A percentile compares a stretch with the other conserved stretches of the same genome.
These are phyloP conservation scores for Oryza nivara DNA, from an alignment of 176 grass and related monocot species.

Conservation along the genomic window DNA sequence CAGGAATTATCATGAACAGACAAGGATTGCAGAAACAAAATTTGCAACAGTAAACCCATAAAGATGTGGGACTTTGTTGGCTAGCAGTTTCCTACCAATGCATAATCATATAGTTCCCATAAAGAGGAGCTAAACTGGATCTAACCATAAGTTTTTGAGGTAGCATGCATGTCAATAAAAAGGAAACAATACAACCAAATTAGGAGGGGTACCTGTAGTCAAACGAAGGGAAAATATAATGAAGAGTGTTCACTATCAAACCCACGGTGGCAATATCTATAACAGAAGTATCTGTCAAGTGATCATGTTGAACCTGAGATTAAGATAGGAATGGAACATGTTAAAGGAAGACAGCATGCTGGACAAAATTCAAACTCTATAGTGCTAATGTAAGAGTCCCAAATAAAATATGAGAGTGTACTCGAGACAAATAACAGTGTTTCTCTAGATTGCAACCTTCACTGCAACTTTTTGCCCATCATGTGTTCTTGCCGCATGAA, in stretches of 20 bases:
- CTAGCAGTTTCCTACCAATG: background rate
- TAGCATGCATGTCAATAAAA: background rate
- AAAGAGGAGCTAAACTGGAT: background rate
- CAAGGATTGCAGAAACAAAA: background rate
- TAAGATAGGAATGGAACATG: background rate
- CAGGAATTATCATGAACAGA: background rate
- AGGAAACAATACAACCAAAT: conserved; percentile 10
- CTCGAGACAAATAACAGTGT: background rate
- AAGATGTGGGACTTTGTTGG: background rate
- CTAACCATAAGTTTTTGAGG: conserved; percentile 18
- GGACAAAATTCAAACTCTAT: background rate
- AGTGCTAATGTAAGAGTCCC: background rate
- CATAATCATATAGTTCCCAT: background rate
- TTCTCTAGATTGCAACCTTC: conserved; percentile 57
- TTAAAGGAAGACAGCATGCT: background rate
- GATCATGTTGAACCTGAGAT: conserved; percentile 89
- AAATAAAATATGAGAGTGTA: conserved; percentile 15
- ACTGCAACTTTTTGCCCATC: conserved; percentile 90
- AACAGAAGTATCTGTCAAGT: conserved; percentile 72
- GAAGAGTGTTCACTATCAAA: conserved; percentile 82
- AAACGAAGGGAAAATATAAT: conserved; percentile 84
- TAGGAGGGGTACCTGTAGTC: conserved; percentile 75
- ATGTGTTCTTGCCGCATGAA: conserved; percentile 88
- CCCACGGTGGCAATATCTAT: conserved; percentile 90
- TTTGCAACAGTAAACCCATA: background rate